phyloP scores from a whole-genome alignment of 768 basidiomycete genomes.

The Psilocybe azurescens region DNA sequence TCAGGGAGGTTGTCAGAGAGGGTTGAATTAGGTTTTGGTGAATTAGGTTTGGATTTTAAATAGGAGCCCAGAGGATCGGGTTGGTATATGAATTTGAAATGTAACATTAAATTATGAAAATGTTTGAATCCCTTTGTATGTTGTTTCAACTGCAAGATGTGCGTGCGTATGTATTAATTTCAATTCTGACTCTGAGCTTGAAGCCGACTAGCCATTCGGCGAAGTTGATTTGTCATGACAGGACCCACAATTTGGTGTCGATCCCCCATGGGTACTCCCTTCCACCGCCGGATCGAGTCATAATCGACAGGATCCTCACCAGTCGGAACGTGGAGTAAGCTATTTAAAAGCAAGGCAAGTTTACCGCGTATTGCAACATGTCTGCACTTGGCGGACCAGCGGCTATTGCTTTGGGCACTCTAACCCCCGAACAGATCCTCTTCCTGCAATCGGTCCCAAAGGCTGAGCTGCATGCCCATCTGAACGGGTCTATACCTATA shows the following conservation, averaged over 20 bases:
- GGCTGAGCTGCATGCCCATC: conserved; percentile 86
- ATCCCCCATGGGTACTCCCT: background rate
- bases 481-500: conserved; percentile 85
- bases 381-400: conserved; percentile 40
- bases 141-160: too few species aligned
- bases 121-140: too few species aligned
- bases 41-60: too few species aligned
- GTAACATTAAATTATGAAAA: too few species aligned
- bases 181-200: too few species aligned
- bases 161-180: too few species aligned
- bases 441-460: conserved; percentile 76
- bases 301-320: background rate
- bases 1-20: conserved; percentile 68
- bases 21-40: conserved; percentile 28
- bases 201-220: too few species aligned
- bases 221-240: too few species aligned
- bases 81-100: too few species aligned
- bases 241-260: too few species aligned
- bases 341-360: background rate
- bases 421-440: conserved; percentile 51
- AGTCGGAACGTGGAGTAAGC: background rate
- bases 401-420: conserved; percentile 56
- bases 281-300: background rate
- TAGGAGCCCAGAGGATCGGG: too few species aligned
- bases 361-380: background rate